Percentiles rank a stretch among this genome's conserved stretches.
phyloP scores from a whole-genome alignment of 352 stramenopile genomes.

The Phytophthora tentaculata region DNA sequence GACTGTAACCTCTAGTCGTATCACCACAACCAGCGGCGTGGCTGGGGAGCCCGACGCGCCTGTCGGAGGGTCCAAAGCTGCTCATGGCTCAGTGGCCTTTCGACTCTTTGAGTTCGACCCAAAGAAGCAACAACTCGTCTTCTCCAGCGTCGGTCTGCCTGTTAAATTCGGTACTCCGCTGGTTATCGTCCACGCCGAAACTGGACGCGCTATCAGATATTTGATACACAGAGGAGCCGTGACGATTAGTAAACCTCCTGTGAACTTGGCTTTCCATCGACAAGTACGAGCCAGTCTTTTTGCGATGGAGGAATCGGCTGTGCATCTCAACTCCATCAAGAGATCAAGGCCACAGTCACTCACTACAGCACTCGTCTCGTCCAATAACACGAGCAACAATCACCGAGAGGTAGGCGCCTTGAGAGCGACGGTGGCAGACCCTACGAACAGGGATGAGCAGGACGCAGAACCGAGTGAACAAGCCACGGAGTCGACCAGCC shows the following conservation, averaged over 20 bases:
- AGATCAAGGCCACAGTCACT: slow-evolving; percentile 30
- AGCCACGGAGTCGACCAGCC: not conserved
- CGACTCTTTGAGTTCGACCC: slow-evolving; percentile 74
- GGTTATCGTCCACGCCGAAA: slow-evolving; percentile 69
- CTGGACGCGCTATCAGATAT: slow-evolving; percentile 67
- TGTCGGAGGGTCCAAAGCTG: slow-evolving; percentile 14
- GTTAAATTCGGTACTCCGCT: slow-evolving; percentile 63
- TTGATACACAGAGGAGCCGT: slow-evolving; percentile 63
- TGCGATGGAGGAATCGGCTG: slow-evolving; percentile 52
- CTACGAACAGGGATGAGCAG: slow-evolving; percentile 5
- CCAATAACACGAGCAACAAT: slow-evolving; percentile 19
- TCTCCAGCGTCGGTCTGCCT: slow-evolving; percentile 58
- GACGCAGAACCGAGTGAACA: slow-evolving; percentile 16
- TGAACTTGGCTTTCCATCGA: slow-evolving; percentile 69
- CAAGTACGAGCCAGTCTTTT: slow-evolving; percentile 58
- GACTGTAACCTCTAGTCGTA: slow-evolving; percentile 13
- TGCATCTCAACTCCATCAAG: slow-evolving; percentile 36
- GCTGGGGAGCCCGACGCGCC: slow-evolving; percentile 26
- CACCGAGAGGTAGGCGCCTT: slow-evolving; percentile 8
- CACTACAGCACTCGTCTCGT: slow-evolving; percentile 16
- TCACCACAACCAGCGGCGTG: slow-evolving; percentile 30
- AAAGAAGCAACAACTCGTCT: slow-evolving; percentile 53
- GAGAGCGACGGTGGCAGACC: slow-evolving; percentile 30
- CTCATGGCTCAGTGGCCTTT: slow-evolving; percentile 62
- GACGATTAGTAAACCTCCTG: slow-evolving; percentile 69